Evolutionary conservation across 108 stramenopile genomes (phyloP), one percentile per base, ranked within the genome.

Genomic region (Nitzschia sp.): DNA sequence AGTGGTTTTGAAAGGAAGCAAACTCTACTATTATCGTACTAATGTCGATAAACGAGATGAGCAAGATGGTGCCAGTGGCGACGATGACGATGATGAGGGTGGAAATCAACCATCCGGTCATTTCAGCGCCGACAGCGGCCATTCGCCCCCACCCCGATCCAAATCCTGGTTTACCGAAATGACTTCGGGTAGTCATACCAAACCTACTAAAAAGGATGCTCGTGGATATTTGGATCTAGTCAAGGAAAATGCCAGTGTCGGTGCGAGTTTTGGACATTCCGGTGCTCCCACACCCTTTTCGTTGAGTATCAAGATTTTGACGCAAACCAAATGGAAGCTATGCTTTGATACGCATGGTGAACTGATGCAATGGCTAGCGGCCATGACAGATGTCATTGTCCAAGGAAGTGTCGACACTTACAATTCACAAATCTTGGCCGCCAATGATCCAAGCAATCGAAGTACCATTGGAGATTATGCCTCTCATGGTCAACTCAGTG

Each of bases 261-360:
- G 77, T 24, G 90, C 85, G 23, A 75, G 78, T 2, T 73, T 72
- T 26, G 88, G 89, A 8, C 79, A 87, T 61, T 79, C 82, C 1
- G 79, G 79, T 23, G 83, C 87, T 30, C 92, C 92, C 9, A 86
- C 89, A 3, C 89, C 92, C 29, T 93, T 85, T 68, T 76, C 79
- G 0, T 27, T 93, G 15, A 66, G 64, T 11, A 80, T 93, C 46
- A 85, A 84, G 59, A 72, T 84, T 8, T 71, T 77, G 24, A 67
- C 84, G 26, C 74, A 86, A n/a, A 91, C 87, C 5, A 87, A 91
- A 56, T 94, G 89, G 86, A 91, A 90, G 54, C 77, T 94, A n/a
- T 87, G 86, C 42, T 90, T 91, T 68, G 87, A 85, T 56, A 77
- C 76, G 3, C 89, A 88, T 36, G 49, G 59, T 2, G 71, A 80